Base-by-base conservation (phyloP, 495 filamentous ascomycete species). In the Penicillium turbatum region DNA sequence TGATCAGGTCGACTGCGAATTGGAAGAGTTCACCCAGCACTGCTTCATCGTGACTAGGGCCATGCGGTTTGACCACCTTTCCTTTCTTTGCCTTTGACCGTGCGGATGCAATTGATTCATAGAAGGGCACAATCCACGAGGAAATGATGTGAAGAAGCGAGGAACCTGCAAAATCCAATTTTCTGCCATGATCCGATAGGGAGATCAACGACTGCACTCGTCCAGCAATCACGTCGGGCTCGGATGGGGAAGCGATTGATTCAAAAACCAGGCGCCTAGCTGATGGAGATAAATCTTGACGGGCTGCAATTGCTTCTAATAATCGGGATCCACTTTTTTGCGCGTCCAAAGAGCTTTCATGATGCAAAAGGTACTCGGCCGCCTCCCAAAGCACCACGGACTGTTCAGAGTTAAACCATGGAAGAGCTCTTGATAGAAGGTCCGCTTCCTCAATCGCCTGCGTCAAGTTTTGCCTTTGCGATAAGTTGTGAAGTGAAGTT, bases 1-100 rank as follows among this genome's bases (percentile, higher is more conserved):
- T 91, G 69, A 93, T 85, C 53, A 93, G 72, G 61, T 90, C 84
- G n/a, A 83, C 82, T 26, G 88, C 78, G 41, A 90, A 87, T 42
- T 80, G 75, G 60, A 95, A 87, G 6, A 95, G 71, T 50, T 83
- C 79, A 38, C 76, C 76, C 34, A 96, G 72, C 57, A 81, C 82
- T 40, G 78, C 80, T 55, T 89, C 88, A 57, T 92, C 88, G 41
- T 71, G 62, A 11, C 40, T 62, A 10, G 68, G 54, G 5, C 77
- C 77, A 32, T 78, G 72, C 15, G 68, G 66, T 34, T 68, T 69
- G 19, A 73, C 64, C 0, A 70, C 63, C 55, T 83, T 86, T 26
- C 65, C 73, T 54, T 83, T 85, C 51, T 77, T 75, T 30, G 75
- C 71, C 46, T 71, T 77, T 2, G 66, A 60, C 2, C 74, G 72